Conservation (phyloP, 768 basidiomycete genomes). For the Pisolithus sp. region DNA sequence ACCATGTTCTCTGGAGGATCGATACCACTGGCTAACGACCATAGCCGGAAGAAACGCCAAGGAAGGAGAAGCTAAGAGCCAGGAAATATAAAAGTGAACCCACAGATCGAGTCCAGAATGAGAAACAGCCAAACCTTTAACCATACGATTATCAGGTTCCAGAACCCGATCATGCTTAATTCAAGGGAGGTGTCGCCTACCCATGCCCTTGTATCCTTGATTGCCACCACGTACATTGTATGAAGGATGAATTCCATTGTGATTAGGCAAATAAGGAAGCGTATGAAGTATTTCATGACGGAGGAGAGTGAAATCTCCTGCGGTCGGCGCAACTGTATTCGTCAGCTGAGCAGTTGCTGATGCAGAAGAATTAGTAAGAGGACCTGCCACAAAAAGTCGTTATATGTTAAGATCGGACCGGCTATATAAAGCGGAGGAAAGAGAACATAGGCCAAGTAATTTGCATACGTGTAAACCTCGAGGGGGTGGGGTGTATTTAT, state of each 20-base stretch:
- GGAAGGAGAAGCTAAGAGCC: slow-evolving; percentile 72
- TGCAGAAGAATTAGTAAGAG: slow-evolving; percentile 11
- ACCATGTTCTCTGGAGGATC: slow-evolving; percentile 99
- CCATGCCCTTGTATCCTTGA: slow-evolving; percentile 88
- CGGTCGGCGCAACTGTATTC: slow-evolving; percentile 54
- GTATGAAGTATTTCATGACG: slow-evolving; percentile 52
- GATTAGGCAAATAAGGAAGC: slow-evolving; percentile 65
- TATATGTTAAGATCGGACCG: slow-evolving; percentile 94
- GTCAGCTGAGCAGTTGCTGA: neutral
- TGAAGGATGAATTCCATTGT: slow-evolving; percentile 92
- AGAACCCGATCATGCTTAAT: slow-evolving; percentile 90
- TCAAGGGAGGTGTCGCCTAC: slow-evolving; percentile 67
- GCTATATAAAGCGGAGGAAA: slow-evolving; percentile 95
- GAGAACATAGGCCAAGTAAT: slow-evolving; percentile 79
- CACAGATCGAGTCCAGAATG: neutral
- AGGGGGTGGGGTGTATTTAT: slow-evolving; percentile 46
- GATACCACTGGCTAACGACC: slow-evolving; percentile 82
- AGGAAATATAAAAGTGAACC: neutral
- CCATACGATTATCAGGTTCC: slow-evolving; percentile 96
- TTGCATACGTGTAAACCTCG: slow-evolving; percentile 57
- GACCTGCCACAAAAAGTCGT: slow-evolving; percentile 93
- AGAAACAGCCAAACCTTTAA: slow-evolving; percentile 59
- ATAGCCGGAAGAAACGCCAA: slow-evolving; percentile 95
- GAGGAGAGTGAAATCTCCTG: slow-evolving; percentile 34
- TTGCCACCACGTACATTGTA: slow-evolving; percentile 94